phyloP scores from a whole-genome alignment of 2,329 filamentous ascomycete genomes.

The Monosporascus cannonballus region DNA sequence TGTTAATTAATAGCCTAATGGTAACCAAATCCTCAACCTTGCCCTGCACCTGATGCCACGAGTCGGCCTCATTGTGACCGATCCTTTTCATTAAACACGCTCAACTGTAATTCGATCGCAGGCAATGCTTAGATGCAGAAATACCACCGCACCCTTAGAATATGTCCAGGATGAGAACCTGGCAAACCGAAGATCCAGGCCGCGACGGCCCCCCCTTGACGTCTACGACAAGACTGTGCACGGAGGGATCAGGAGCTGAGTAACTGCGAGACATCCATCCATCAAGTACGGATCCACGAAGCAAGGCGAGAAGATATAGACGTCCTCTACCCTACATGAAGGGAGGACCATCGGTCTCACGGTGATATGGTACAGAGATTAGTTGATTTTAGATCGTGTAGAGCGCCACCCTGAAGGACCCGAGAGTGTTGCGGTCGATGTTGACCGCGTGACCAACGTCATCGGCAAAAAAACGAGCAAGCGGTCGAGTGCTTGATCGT shows the following conservation, averaged over 20 bases:
- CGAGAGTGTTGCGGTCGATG: not conserved
- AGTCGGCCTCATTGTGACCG: too few species aligned
- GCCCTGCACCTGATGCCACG: too few species aligned
- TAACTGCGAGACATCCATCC: too few species aligned
- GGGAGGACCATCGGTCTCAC: not conserved
- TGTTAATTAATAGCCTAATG: not conserved
- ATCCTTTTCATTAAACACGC: too few species aligned
- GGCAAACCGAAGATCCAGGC: too few species aligned
- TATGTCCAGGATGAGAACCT: too few species aligned
- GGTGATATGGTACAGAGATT: not conserved
- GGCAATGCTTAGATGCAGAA: too few species aligned
- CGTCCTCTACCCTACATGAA: not conserved
- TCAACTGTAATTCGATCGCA: too few species aligned
- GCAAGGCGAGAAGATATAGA: not conserved
- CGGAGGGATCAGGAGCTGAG: too few species aligned
- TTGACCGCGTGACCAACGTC: not conserved
- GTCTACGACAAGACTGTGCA: too few species aligned
- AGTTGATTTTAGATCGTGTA: not conserved
- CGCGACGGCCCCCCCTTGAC: too few species aligned
- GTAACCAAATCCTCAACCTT: not conserved
- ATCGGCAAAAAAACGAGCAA: not conserved
- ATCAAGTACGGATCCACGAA: not conserved
- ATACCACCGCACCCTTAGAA: too few species aligned
- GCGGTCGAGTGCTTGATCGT: not conserved
- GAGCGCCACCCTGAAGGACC: not conserved